phyloP scores from a whole-genome alignment of 2,329 filamentous ascomycete genomes.

The Tetracladium maxilliforme region DNA sequence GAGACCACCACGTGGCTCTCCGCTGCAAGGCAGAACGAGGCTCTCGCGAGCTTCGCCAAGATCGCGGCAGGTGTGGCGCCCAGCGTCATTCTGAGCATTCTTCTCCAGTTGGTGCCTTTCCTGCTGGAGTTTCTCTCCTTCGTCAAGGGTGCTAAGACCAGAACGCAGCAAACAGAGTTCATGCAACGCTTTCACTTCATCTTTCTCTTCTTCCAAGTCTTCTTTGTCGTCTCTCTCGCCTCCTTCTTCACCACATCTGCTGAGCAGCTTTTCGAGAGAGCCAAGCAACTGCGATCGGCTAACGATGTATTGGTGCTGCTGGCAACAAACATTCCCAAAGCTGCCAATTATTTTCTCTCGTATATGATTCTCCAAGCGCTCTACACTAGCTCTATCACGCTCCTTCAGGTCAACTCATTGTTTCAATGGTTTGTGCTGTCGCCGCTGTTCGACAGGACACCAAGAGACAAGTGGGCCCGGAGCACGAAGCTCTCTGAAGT shows the following conservation, averaged over 20 bases:
- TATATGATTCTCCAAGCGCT: constrained; percentile 10
- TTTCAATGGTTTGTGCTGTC: constrained; percentile 70
- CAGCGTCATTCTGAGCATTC: constrained; percentile 56
- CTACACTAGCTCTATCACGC: constrained; percentile 3
- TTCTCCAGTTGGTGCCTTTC: constrained; percentile 70
- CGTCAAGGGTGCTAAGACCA: constrained; percentile 69
- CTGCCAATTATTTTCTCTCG: constrained; percentile 12
- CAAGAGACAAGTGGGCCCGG: constrained; percentile 67
- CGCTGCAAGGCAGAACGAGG: no score
- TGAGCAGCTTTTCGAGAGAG: constrained; percentile 7
- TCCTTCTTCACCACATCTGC: constrained; percentile 12
- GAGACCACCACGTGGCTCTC: constrained; percentile 52
- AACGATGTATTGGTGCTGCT: constrained; percentile 33
- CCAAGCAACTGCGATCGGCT: constrained; percentile 16
- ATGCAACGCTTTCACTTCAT: constrained; percentile 53
- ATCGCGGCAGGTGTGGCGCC: constrained; percentile 76
- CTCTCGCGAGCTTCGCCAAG: constrained; percentile 51
- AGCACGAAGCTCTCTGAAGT: constrained; percentile 68
- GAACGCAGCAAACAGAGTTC: no score
- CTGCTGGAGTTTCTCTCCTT: constrained; percentile 60
- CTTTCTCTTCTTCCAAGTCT: constrained; percentile 10
- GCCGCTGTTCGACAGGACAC: constrained; percentile 70
- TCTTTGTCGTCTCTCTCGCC: constrained; percentile 10
- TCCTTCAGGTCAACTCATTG: constrained; percentile 45
- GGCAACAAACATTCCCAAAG: constrained; percentile 10